phyloP scores from a whole-genome alignment of 2,329 filamentous ascomycete species.

The Talaromyces sp. region DNA sequence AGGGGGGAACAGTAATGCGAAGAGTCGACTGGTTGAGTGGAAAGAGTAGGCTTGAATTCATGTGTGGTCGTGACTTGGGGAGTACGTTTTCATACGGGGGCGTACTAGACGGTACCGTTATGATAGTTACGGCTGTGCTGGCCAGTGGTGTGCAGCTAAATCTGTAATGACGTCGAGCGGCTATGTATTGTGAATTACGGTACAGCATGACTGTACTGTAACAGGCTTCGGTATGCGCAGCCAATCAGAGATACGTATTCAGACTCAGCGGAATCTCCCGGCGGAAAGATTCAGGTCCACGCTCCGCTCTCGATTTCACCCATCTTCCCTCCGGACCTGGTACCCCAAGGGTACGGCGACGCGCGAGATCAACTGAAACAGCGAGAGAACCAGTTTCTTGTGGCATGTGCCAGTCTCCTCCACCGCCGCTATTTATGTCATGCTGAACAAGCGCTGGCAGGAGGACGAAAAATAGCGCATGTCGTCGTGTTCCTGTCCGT shows the following conservation, averaged over 20 bases:
- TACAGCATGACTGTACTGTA: background rate
- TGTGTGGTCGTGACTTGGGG: background rate
- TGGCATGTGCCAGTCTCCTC: too few relatives aligned
- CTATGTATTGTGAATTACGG: background rate
- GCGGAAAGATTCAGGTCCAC: constrained; percentile 12
- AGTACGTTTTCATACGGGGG: background rate
- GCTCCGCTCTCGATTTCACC: constrained; percentile 11
- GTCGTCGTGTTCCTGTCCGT: background rate
- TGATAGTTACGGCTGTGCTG: rapidly evolving
- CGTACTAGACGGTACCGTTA: background rate
- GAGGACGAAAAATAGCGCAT: constrained; percentile 12
- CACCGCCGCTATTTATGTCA: background rate
- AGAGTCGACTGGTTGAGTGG: background rate
- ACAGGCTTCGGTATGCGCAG: background rate
- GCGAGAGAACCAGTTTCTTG: too few relatives aligned
- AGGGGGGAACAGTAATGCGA: background rate
- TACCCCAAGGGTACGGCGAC: background rate
- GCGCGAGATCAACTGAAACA: background rate
- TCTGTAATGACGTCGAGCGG: background rate
- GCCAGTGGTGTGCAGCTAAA: background rate
- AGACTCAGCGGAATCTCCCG: constrained; percentile 13
- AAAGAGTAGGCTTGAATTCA: background rate
- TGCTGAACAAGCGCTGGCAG: background rate
- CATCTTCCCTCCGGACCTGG: background rate
- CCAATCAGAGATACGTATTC: background rate